Evolutionary conservation across 2,329 filamentous ascomycete genomes (phyloP).

Genomic region (Trichoderma asperellum): DNA sequence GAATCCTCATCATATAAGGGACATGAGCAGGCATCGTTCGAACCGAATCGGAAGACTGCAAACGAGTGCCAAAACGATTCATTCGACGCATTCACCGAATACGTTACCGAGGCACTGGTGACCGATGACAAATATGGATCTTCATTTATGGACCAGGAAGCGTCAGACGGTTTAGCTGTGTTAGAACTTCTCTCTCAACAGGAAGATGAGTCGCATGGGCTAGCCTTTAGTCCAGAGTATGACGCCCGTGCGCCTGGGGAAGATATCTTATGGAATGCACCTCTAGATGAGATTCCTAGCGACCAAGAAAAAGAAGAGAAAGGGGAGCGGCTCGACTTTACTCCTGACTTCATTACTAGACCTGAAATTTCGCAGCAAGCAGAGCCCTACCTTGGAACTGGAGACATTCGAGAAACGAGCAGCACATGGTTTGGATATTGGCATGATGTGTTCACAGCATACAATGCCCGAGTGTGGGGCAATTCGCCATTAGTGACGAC

Average conservation of each 20-base stretch:
- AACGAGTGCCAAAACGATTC: constrained; percentile 2
- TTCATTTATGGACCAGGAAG: background rate
- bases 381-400: constrained; percentile 2
- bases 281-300: background rate
- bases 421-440: constrained; percentile 10
- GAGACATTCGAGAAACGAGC: background rate
- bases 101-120: background rate
- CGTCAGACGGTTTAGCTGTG: constrained; percentile 12
- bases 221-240: background rate
- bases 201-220: background rate
- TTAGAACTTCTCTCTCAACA: constrained; percentile 11
- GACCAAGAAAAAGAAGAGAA: background rate
- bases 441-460: constrained; percentile 10
- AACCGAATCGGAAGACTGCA: background rate
- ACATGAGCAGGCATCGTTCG: background rate
- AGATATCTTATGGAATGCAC: background rate
- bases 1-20: background rate
- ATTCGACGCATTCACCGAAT: background rate
- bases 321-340: constrained; percentile 1
- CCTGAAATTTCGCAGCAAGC: background rate
- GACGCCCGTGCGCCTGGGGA: background rate
- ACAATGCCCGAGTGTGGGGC: constrained; percentile 22
- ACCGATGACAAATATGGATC: background rate
- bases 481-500: background rate
- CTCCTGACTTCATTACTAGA: background rate